Conservation (phyloP, 768 basidiomycete genomes). For the Calocybe gangraenosa region DNA sequence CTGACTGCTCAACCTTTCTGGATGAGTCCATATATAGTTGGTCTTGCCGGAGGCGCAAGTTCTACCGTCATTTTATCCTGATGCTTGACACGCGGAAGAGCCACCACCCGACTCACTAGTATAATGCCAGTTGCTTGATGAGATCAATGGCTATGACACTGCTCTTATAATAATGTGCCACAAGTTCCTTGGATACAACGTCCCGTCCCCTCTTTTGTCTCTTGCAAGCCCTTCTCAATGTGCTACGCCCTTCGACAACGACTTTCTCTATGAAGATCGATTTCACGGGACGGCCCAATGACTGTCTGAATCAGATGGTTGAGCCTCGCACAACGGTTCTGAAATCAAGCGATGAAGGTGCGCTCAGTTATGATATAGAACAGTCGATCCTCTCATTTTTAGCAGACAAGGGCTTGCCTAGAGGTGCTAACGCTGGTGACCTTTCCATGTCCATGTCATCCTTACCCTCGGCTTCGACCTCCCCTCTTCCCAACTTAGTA, state of each 20-base stretch:
- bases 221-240: background rate
- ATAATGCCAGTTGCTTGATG: constrained; percentile 5
- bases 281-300: too few species aligned
- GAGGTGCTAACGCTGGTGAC: too few species aligned
- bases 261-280: background rate
- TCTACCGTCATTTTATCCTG: background rate
- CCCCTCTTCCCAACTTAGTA: background rate
- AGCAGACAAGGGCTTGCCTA: too few species aligned
- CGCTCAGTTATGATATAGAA: too few species aligned
- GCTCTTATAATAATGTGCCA: background rate
- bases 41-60: background rate
- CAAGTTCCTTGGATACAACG: background rate
- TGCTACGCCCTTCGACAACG: background rate
- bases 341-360: too few species aligned
- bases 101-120: background rate
- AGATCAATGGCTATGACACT: constrained; percentile 5
- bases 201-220: background rate
- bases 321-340: too few species aligned
- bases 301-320: too few species aligned
- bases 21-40: too few species aligned
- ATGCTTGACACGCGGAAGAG: background rate
- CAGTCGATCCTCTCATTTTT: too few species aligned
- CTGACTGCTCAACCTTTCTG: too few species aligned
- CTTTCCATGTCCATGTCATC: background rate
- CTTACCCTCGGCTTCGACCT: background rate